Evolutionary conservation across 306 rosid species (phyloP).

Genomic region (Calophaca sinica): DNA sequence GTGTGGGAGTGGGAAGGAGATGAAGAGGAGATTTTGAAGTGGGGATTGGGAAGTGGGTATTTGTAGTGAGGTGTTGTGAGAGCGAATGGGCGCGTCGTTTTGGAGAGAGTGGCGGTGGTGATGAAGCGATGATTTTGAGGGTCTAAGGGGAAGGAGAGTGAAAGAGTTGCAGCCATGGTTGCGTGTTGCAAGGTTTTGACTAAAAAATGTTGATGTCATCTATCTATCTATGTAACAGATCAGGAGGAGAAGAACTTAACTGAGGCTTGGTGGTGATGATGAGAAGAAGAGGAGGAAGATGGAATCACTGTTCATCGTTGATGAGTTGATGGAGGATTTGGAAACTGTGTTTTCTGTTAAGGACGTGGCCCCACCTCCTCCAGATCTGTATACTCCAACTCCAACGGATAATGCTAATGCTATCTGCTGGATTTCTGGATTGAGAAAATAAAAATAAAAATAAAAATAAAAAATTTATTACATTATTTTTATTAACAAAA

Average conservation of each 20-base stretch:
- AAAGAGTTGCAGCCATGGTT: slow-evolving; percentile 66
- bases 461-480: too few species aligned
- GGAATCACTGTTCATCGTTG: neutral
- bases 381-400: too few species aligned
- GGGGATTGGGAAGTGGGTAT: slow-evolving; percentile 43
- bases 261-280: too few species aligned
- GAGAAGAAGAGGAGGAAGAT: neutral
- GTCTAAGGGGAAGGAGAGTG: slow-evolving; percentile 63
- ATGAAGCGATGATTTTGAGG: slow-evolving; percentile 44
- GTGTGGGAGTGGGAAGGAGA: slow-evolving; percentile 26
- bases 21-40: slow-evolving; percentile 63
- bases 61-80: slow-evolving; percentile 31
- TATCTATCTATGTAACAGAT: too few species aligned
- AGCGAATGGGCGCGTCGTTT: slow-evolving; percentile 37
- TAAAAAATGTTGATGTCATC: neutral
- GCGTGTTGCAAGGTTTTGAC: too few species aligned
- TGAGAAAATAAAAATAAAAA: too few species aligned
- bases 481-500: too few species aligned
- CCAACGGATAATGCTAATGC: too few species aligned
- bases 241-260: neutral
- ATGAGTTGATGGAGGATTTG: too few species aligned
- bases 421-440: too few species aligned
- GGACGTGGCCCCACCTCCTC: too few species aligned
- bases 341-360: too few species aligned
- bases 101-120: slow-evolving; percentile 11